Percentiles rank a stretch among this genome's conserved stretches.
These are phyloP conservation scores for Aspergillus baeticus DNA, from an alignment of 495 filamentous ascomycete genomes.

Conservation along the genomic window DNA sequence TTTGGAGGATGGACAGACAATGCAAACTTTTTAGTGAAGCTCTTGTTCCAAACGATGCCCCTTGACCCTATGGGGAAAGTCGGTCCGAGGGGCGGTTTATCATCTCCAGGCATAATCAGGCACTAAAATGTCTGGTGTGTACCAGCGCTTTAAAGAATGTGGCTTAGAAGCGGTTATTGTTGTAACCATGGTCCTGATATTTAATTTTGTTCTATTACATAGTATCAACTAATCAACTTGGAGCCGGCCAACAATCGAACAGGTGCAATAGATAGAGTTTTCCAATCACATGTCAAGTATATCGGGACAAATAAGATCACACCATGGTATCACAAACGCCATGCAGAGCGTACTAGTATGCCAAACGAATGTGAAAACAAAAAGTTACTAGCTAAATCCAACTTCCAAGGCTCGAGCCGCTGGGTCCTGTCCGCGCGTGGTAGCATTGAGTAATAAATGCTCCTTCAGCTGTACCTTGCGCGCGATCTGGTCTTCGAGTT, in stretches of 20 bases:
- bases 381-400: slow-evolving; percentile 25
- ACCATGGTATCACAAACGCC: background rate
- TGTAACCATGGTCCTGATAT: background rate
- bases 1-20: slow-evolving; percentile 50
- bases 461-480: slow-evolving; percentile 35
- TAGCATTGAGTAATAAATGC: slow-evolving; percentile 38
- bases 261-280: background rate
- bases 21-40: slow-evolving; percentile 41
- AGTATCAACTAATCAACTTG: background rate
- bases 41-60: background rate
- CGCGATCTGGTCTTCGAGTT: slow-evolving; percentile 25
- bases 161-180: too few relatives aligned
- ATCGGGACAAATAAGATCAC: background rate
- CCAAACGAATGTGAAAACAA: slow-evolving; percentile 5
- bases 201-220: background rate
- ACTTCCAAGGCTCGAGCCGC: slow-evolving; percentile 49
- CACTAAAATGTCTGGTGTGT: too few relatives aligned
- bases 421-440: slow-evolving; percentile 52
- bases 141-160: too few relatives aligned
- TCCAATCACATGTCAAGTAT: slow-evolving; percentile 2
- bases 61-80: background rate
- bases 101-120: too few relatives aligned
- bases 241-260: slow-evolving; percentile 13
- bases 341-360: slow-evolving; percentile 1
- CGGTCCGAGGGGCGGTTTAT: background rate